Base-by-base conservation (phyloP, 768 basidiomycete species). In the Auricularia sp. region DNA sequence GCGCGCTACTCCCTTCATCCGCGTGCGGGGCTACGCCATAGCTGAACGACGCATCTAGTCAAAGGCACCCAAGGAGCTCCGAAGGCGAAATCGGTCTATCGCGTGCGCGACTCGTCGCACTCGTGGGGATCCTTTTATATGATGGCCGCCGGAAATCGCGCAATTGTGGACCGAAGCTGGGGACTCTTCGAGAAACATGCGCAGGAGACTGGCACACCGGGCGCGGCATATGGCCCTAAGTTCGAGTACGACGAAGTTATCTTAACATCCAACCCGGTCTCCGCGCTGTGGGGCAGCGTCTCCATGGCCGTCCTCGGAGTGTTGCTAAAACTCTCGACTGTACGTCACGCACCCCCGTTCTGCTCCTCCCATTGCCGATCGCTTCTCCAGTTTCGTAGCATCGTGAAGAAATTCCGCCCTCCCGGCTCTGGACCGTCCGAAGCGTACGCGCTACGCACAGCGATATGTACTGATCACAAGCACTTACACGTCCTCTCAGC, bases 171-270 rank as follows among this genome's bases (percentile, higher is more conserved):
- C 21, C 80, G 87, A 62, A 79, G 83, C 16, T 84, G 83, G 77
- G 83, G 82, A 10, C 71, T 87, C 47, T 77, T 78, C 39, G 75
- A 80, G 65, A 69, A 74, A 58, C 74, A 67, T 69, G 69, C 64
- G 53, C 54, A 59, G 16, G 47, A 63, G 23, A 3, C 29, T 29
- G 21, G 47, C 36, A 21, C 63, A 35, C 63, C 68, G 61, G 61
- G 67, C 67, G 18, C 64, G 36, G 61, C 73, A 14, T 94, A 95
- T 70, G 94, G 91, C 4, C 77, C 84, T 0, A 70, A 81, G 2
- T 93, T 97, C 78, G 77, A 76, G 56, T 96, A 94, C 72, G 84
- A 86, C 61, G 93, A 95, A 73, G 88, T 88, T 64, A 21, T 36
- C 33, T 33, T 51, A 1, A n/a, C 75, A 61, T 71, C 74, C 3